Evolutionary conservation across 257 asterid species (phyloP).

Genomic region (Henckelia pumila): DNA sequence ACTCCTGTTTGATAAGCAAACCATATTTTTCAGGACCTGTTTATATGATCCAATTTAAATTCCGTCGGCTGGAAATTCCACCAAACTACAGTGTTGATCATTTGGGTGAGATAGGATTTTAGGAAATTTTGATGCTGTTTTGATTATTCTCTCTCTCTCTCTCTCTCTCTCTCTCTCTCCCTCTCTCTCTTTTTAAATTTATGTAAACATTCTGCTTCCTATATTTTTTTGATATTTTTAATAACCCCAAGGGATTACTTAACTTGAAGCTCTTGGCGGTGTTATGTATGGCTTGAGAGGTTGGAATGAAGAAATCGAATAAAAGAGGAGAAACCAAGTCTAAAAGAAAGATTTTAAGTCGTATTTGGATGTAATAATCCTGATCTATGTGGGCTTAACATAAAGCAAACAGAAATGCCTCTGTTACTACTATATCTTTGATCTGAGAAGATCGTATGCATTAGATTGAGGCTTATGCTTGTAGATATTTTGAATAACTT

Average conservation of each 20-base stretch:
- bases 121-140: constrained; percentile 10
- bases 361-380: no score
- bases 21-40: constrained; percentile 60
- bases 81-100: constrained; percentile 73
- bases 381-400: neutral
- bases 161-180: neutral
- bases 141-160: constrained; percentile 5
- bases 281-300: constrained; percentile 3
- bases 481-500: neutral
- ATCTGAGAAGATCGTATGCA: neutral
- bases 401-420: neutral
- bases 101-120: constrained; percentile 57
- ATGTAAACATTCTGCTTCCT: neutral
- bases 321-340: neutral
- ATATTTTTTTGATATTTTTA: constrained; percentile 3
- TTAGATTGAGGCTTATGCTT: neutral
- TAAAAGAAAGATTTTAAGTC: neutral
- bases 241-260: constrained; percentile 13
- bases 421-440: neutral
- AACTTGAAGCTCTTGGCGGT: constrained; percentile 12
- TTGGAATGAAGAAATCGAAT: neutral
- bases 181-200: no score
- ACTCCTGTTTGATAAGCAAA: constrained; percentile 23
- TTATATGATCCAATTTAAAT: constrained; percentile 80
- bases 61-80: constrained; percentile 94